These are phyloP conservation scores for Chrysoporthe cubensis DNA, from an alignment of 2,329 filamentous ascomycete genomes.

Conservation along the genomic window DNA sequence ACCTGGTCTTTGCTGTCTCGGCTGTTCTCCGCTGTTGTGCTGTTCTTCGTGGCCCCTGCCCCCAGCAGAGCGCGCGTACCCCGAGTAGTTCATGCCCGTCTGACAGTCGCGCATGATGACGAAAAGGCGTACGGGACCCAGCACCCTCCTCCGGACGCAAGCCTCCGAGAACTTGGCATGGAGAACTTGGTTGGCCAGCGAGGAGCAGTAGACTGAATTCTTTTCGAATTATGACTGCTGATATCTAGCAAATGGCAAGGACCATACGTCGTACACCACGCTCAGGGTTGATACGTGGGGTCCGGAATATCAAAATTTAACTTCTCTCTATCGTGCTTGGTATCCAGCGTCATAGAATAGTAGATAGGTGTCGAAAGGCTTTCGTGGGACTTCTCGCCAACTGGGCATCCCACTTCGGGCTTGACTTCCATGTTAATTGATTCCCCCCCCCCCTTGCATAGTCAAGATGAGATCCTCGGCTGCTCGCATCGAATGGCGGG, in stretches of 20 bases:
- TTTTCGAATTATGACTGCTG: neutral
- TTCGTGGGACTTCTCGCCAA: neutral
- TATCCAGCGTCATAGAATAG: neutral
- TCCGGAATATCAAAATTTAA: neutral
- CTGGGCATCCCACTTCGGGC: neutral
- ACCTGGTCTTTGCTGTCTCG: neutral
- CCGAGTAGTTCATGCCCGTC: constrained; percentile 1
- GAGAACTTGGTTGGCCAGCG: neutral
- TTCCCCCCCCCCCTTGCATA: neutral
- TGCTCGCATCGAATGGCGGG: neutral
- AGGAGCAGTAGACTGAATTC: neutral
- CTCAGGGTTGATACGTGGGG: neutral
- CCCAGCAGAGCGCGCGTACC: neutral
- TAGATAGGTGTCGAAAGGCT: neutral
- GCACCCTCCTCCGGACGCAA: neutral
- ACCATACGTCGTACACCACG: neutral
- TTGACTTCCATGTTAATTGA: neutral
- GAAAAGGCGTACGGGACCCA: neutral
- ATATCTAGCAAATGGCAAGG: neutral
- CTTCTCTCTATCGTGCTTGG: neutral
- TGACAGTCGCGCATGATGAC: constrained; percentile 1
- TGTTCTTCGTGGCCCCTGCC: neutral
- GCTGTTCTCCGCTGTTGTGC: too few species aligned
- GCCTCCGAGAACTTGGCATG: neutral
- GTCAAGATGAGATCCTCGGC: neutral